These are phyloP conservation scores for Prunus yedoensis DNA, from an alignment of 331 rosid genomes.

Conservation along the genomic window DNA sequence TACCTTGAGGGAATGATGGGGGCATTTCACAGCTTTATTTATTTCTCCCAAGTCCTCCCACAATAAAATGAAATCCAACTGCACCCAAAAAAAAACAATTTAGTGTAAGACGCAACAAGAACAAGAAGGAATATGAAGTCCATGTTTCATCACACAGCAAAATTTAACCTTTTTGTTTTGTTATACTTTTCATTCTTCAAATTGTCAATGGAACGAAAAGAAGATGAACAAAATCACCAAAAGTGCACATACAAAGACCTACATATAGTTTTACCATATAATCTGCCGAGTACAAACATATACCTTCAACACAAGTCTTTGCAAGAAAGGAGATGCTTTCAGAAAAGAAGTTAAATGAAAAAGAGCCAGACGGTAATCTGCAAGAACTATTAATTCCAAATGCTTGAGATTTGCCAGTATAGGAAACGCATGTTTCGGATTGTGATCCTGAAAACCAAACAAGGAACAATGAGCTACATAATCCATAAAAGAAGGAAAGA, in stretches of 20 bases:
- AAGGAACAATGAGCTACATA: neutral
- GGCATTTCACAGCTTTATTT: neutral
- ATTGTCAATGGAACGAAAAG: neutral
- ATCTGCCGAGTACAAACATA: neutral
- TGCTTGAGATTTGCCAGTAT: neutral
- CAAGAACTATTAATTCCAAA: neutral
- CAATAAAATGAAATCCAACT: neutral
- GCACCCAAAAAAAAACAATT: neutral
- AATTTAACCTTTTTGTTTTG: no score
- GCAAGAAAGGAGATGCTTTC: neutral
- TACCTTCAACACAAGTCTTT: neutral
- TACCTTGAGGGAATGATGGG: neutral
- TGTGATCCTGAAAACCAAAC: neutral
- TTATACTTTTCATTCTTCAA: neutral
- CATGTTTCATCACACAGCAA: neutral
- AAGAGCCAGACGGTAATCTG: neutral
- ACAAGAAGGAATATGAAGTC: neutral
- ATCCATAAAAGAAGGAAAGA: neutral
- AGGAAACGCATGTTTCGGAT: neutral
- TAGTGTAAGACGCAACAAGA: neutral
- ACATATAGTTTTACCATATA: neutral
- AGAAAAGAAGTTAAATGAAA: neutral
- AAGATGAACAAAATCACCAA: neutral
- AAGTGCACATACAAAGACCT: no score
- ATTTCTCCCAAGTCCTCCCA: no score